Percentiles rank a stretch among this genome's conserved stretches.
Conservation (phyloP, 305 asterid genomes). For the Solanum chacoense region DNA sequence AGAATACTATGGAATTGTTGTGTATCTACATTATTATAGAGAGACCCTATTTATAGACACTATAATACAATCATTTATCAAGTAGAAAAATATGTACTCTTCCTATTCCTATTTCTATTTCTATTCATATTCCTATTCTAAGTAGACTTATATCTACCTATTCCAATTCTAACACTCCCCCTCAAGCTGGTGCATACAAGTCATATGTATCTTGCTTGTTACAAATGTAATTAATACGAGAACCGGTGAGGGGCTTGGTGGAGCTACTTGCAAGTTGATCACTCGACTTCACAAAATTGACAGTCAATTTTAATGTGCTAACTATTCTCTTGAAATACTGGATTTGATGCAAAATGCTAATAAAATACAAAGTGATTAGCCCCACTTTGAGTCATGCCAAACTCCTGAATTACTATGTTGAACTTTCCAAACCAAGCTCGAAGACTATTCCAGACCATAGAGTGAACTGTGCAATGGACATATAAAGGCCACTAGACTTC, state of each 20-base stretch:
- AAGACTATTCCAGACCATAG: not conserved
- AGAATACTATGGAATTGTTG: not conserved
- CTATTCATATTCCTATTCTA: not conserved
- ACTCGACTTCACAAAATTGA: not conserved
- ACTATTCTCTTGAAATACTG: not conserved
- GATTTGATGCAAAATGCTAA: not conserved
- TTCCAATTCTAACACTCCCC: not conserved
- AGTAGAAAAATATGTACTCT: not conserved
- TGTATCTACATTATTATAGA: not conserved
- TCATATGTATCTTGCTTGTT: not conserved
- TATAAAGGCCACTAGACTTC: not conserved
- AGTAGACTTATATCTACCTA: not conserved
- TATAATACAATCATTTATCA: not conserved
- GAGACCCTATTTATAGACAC: not conserved
- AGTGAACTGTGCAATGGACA: not conserved
- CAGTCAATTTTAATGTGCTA: not conserved
- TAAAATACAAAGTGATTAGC: not conserved
- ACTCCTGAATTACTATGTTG: not conserved
- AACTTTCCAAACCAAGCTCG: not conserved
- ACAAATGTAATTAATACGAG: not conserved
- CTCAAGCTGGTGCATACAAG: not conserved
- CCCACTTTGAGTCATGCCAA: not conserved
- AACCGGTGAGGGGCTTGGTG: not conserved
- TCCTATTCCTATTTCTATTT: not conserved
- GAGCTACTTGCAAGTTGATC: not conserved